A percentile compares a stretch with the other conserved stretches of the same genome.
Conservation (phyloP, 148 eudicot genomes). For the Chenopodium album region DNA sequence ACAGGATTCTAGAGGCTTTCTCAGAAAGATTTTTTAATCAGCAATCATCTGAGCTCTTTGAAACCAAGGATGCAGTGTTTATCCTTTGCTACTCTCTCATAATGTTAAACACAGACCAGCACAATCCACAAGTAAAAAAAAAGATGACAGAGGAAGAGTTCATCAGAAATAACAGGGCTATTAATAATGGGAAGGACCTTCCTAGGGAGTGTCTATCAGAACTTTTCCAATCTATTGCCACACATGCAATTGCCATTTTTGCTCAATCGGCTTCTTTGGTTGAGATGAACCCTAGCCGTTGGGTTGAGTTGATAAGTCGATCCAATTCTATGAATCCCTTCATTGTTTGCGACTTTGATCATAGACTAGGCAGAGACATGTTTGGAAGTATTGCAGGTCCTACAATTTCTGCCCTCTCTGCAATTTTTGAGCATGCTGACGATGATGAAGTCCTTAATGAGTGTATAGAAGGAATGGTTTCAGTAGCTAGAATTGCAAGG, state of each 20-base stretch:
- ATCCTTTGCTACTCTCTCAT: slow-evolving; percentile 81
- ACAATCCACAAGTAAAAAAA: slow-evolving; percentile 95
- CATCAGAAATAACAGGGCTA: slow-evolving; percentile 79
- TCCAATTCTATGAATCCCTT: slow-evolving; percentile 51
- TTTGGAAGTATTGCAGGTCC: slow-evolving; percentile 91
- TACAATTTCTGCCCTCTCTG: slow-evolving; percentile 68
- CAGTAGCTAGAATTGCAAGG: slow-evolving; percentile 72
- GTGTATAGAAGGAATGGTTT: slow-evolving; percentile 72
- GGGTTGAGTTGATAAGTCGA: slow-evolving; percentile 74
- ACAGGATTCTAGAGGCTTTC: slow-evolving; percentile 74
- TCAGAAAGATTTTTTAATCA: slow-evolving; percentile 76
- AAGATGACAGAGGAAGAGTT: slow-evolving; percentile 99
- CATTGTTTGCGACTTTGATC: slow-evolving; percentile 52
- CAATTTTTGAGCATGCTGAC: slow-evolving; percentile 82
- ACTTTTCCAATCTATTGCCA: slow-evolving; percentile 79
- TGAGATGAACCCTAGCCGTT: slow-evolving; percentile 83
- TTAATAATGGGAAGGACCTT: slow-evolving; percentile 86
- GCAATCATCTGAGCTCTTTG: slow-evolving; percentile 67
- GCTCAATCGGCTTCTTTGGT: slow-evolving; percentile 36
- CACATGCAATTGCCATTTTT: slow-evolving; percentile 49
- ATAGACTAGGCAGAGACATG: slow-evolving; percentile 81
- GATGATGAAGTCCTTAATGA: slow-evolving; percentile 83
- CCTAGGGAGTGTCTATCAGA: slow-evolving; percentile 78
- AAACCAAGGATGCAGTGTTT: slow-evolving; percentile 65
- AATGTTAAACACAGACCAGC: slow-evolving; percentile 96